Percentiles rank a stretch among this genome's conserved stretches.
Conservation (phyloP, 2,329 filamentous ascomycete genomes). For the Aspergillus sp. region DNA sequence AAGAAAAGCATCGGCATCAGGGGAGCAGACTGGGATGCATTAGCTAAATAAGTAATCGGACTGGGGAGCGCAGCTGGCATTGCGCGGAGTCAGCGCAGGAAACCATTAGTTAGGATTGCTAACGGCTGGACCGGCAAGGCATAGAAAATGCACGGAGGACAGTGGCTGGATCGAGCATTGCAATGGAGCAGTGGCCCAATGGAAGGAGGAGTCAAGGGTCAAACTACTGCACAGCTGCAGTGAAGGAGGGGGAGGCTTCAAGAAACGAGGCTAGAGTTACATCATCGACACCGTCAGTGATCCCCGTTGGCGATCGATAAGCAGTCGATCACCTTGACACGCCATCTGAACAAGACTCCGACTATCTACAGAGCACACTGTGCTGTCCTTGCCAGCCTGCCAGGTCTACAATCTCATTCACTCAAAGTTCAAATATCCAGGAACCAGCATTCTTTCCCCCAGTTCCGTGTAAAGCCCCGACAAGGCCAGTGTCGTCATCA, state of each 20-base stretch:
- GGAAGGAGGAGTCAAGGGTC: conserved; percentile 3
- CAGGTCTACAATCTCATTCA: too few species aligned
- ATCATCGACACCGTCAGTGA: not conserved
- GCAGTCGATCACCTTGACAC: not conserved
- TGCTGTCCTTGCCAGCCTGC: too few species aligned
- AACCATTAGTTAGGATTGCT: not conserved
- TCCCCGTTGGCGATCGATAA: not conserved
- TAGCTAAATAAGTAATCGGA: conserved; percentile 2
- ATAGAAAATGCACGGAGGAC: conserved; percentile 8
- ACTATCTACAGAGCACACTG: not conserved
- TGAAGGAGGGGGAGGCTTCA: not conserved
- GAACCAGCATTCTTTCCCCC: not conserved
- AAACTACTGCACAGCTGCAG: not conserved
- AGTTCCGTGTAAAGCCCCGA: not conserved
- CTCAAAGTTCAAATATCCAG: not conserved
- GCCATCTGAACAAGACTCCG: not conserved
- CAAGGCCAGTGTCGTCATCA: not conserved
- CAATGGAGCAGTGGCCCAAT: not conserved
- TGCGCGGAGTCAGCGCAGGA: conserved; percentile 2
- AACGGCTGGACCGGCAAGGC: conserved; percentile 19
- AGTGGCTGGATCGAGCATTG: conserved; percentile 12
- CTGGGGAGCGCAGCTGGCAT: not conserved
- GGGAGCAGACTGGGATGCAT: not conserved
- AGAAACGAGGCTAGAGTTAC: conserved; percentile 5
- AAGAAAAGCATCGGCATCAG: not conserved